Percentiles rank a stretch among this genome's conserved stretches.
phyloP scores from a whole-genome alignment of 805 yeast species.

The Starmera pachycereana region DNA sequence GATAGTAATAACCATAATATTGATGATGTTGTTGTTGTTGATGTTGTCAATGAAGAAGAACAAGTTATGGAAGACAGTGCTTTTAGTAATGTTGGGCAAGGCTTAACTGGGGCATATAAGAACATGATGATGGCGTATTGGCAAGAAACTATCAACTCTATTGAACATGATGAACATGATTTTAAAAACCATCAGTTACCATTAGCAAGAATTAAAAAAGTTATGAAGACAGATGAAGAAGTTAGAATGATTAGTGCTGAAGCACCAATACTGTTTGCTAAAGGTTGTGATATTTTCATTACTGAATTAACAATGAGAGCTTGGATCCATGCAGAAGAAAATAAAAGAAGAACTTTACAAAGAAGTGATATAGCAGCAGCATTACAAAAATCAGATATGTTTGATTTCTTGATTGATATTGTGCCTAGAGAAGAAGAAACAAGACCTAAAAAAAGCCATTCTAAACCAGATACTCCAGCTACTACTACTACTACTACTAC shows the following conservation, averaged over 20 bases:
- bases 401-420: conserved; percentile 91
- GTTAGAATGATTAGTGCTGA: conserved; percentile 97
- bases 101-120: conserved; percentile 69
- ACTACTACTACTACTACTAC: no score
- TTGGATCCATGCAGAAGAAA: conserved; percentile 97
- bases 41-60: conserved; percentile 24
- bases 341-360: conserved; percentile 89
- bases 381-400: conserved; percentile 89
- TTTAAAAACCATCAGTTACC: conserved; percentile 94
- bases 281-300: conserved; percentile 95
- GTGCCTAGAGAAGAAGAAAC: conserved; percentile 79
- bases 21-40: no score
- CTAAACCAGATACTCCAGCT: conserved; percentile 5
- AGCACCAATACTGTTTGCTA: conserved; percentile 95
- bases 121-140: conserved; percentile 93
- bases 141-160: conserved; percentile 90
- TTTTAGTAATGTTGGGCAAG: conserved; percentile 88
- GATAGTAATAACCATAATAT: conserved; percentile 7
- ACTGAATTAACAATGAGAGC: conserved; percentile 98
- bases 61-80: conserved; percentile 45
- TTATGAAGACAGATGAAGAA: conserved; percentile 96
- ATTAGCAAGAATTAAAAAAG: conserved; percentile 90
- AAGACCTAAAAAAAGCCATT: conserved; percentile 6
- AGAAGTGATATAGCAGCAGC: conserved; percentile 94
- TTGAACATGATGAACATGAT: conserved; percentile 79